Evolutionary conservation across 352 stramenopile genomes (phyloP).

Genomic region (Elongisporangium senticosum): DNA sequence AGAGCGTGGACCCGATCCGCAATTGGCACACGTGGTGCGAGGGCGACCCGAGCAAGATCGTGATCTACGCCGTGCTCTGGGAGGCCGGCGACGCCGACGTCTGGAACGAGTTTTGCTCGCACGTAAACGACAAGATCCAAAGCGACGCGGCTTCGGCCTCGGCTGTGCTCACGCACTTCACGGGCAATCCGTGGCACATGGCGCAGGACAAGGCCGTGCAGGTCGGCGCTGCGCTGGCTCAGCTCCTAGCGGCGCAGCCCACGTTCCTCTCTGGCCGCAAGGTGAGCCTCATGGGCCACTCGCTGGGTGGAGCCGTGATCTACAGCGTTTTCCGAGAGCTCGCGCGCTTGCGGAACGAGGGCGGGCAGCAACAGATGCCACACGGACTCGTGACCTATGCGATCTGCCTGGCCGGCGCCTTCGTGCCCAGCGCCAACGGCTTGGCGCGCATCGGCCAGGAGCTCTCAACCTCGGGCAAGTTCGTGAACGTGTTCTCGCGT

Average conservation of each 20-base stretch:
- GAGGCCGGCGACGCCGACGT: constrained; percentile 63
- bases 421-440: constrained; percentile 33
- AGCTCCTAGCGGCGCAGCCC: constrained; percentile 49
- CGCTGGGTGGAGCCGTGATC: constrained; percentile 68
- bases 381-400: constrained; percentile 31
- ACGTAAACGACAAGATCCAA: constrained; percentile 59
- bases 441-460: constrained; percentile 29
- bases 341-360: constrained; percentile 26
- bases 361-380: constrained; percentile 4
- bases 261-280: constrained; percentile 42
- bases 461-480: constrained; percentile 33
- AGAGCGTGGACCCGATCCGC: constrained; percentile 48
- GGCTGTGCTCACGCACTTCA: constrained; percentile 65
- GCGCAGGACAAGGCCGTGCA: constrained; percentile 77
- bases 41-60: constrained; percentile 13
- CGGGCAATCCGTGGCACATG: constrained; percentile 80
- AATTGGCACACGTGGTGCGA: constrained; percentile 62
- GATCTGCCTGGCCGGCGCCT: constrained; percentile 69
- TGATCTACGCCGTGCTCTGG: constrained; percentile 72
- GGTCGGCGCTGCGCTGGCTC: constrained; percentile 65
- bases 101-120: constrained; percentile 78
- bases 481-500: constrained; percentile 78
- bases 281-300: constrained; percentile 75
- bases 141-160: constrained; percentile 43
- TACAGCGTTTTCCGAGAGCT: constrained; percentile 71